Evolutionary conservation across 352 stramenopile species (phyloP), one percentile per base, ranked within the genome.

Genomic region (Globisporangium acanthophoron): DNA sequence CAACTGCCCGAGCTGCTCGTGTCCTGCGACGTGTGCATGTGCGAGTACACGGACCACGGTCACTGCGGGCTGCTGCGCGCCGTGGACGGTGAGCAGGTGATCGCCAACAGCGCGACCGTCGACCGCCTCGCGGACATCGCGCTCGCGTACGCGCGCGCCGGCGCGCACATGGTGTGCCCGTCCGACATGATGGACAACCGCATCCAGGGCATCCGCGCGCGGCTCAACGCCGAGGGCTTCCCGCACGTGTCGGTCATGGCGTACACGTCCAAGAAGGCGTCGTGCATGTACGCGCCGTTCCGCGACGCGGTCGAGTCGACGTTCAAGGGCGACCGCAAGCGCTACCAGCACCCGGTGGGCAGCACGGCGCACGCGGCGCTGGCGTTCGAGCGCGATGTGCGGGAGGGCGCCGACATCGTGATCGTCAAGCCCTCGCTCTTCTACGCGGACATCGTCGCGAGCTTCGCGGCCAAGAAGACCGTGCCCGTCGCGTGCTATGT

Each of bases 401-500:
- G 74, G 21, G 78, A 96, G 58, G 97, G 97, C 49, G 97, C 97
- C 41, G 97, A 99, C 85, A 98, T 98, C 65, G 87, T 99, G 57
- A 99, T 99, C 85, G 96, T 99, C 61, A 99, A 99, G 73, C 96
- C 97, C 3, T 97, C 93, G 68, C 92, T 99, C 71, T 98, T 98
- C 43, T 99, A 99, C 76, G 80, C 98, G 46, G 97, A 99, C 85
- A 91, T 99, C 33, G 97, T 99, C 63, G 76, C 85, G 44, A 80
- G 87, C 57, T 90, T 99, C 41, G 95, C 96, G 37, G 82, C 92
- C 59, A 87, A 88, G 64, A 91, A 96, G 52, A 78, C 81, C 50
- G 77, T 99, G 58, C 97, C 97, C 0, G 97, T 99, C 61, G 93
- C 97, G 31, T 98, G 96, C 59, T 99, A 99, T 83, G 88, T 99